phyloP scores from a whole-genome alignment of 2,329 filamentous ascomycete species.

The Cryphonectria parasitica region DNA sequence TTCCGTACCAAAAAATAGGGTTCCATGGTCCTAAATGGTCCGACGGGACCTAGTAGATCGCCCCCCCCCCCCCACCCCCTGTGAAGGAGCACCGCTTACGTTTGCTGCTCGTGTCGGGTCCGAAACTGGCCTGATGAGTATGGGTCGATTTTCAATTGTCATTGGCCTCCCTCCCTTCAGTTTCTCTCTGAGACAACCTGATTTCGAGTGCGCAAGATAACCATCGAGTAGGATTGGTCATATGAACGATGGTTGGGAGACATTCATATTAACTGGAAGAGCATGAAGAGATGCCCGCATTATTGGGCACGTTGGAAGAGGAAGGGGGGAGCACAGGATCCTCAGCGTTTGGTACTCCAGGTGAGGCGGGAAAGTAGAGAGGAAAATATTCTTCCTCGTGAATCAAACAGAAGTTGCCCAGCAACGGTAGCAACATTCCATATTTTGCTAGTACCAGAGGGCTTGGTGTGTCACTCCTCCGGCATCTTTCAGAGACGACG shows the following conservation, averaged over 20 bases:
- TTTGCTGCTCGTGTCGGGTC: background rate
- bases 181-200: too few species aligned
- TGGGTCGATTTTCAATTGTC: background rate
- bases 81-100: background rate
- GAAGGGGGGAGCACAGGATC: too few species aligned
- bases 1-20: background rate
- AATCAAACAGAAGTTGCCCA: background rate
- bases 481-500: background rate
- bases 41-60: background rate
- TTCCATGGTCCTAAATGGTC: background rate
- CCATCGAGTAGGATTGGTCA: background rate
- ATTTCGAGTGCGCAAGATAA: background rate
- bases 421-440: background rate
- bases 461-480: background rate
- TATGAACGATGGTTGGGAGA: background rate
- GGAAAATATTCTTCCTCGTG: background rate
- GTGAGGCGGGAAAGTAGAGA: background rate
- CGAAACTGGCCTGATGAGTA: background rate
- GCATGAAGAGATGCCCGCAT: background rate
- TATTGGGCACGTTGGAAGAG: background rate
- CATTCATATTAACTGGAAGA: background rate
- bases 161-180: background rate
- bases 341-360: too few species aligned
- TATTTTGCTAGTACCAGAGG: background rate
- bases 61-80: too few species aligned